Percentiles rank a stretch among this genome's conserved stretches.
phyloP scores from a whole-genome alignment of 441 rosid species.

The Geranium incanum region DNA sequence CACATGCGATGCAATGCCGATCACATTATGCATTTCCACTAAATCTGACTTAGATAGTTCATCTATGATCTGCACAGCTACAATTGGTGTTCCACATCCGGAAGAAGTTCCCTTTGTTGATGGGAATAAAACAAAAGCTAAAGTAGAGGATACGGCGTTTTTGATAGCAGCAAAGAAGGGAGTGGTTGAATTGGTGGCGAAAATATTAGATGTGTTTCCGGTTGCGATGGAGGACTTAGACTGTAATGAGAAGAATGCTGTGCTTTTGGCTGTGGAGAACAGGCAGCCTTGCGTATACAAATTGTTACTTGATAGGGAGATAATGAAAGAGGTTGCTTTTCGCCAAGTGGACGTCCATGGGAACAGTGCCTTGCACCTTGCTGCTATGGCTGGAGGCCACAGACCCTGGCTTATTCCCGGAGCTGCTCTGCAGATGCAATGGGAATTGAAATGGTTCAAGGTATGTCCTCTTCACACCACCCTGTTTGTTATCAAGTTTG shows the following conservation, averaged over 20 bases:
- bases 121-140: not conserved
- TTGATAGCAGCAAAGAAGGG: slow-evolving; percentile 34
- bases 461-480: not conserved
- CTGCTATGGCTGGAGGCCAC: slow-evolving; percentile 29
- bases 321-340: slow-evolving; percentile 24
- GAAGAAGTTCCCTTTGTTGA: too few species aligned
- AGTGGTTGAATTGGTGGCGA: slow-evolving; percentile 25
- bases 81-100: too few species aligned
- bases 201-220: slow-evolving; percentile 20
- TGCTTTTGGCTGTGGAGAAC: slow-evolving; percentile 33
- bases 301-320: slow-evolving; percentile 17
- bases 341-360: slow-evolving; percentile 30
- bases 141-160: slow-evolving; percentile 20
- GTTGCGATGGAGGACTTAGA: slow-evolving; percentile 29
- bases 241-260: slow-evolving; percentile 24
- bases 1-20: too few species aligned
- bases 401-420: slow-evolving; percentile 40
- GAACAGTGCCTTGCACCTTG: slow-evolving; percentile 41
- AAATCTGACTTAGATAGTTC: too few species aligned
- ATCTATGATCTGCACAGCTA: too few species aligned
- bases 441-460: slow-evolving; percentile 39
- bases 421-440: slow-evolving; percentile 42
- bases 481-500: too few species aligned
- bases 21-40: too few species aligned
- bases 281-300: slow-evolving; percentile 25